Conservation (phyloP, 2,329 filamentous ascomycete genomes). For the Didymella exigua region DNA sequence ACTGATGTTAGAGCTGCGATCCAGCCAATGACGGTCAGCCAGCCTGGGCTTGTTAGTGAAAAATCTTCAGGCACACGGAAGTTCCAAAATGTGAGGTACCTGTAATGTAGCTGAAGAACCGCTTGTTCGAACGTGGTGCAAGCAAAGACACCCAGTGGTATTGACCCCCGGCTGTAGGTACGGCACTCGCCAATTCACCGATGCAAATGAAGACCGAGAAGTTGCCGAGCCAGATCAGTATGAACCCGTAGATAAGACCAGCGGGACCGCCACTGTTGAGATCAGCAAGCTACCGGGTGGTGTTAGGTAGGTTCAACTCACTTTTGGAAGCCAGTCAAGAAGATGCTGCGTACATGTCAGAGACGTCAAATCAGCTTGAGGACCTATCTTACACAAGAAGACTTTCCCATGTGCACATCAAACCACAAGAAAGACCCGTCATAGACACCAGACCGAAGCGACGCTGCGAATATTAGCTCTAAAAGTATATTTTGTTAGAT, state of each 20-base stretch:
- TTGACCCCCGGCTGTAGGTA: slow-evolving; percentile 49
- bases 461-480: slow-evolving; percentile 32
- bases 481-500: not conserved
- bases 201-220: slow-evolving; percentile 47
- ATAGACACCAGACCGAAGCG: slow-evolving; percentile 47
- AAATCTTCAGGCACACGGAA: no score
- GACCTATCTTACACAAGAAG: slow-evolving; percentile 40
- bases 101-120: slow-evolving; percentile 54
- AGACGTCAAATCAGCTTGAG: not conserved
- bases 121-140: slow-evolving; percentile 50
- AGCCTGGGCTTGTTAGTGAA: slow-evolving; percentile 41
- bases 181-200: slow-evolving; percentile 47
- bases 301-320: slow-evolving; percentile 19
- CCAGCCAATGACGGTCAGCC: slow-evolving; percentile 54
- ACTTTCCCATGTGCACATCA: slow-evolving; percentile 49
- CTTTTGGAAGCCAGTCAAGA: slow-evolving; percentile 45
- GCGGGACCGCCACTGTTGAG: slow-evolving; percentile 42
- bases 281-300: slow-evolving; percentile 4
- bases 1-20: slow-evolving; percentile 48
- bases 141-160: slow-evolving; percentile 53
- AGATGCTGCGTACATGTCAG: slow-evolving; percentile 31
- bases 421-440: slow-evolving; percentile 45
- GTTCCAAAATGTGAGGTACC: slow-evolving; percentile 22
- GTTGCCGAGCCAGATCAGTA: slow-evolving; percentile 47
- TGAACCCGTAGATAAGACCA: slow-evolving; percentile 46